phyloP scores from a whole-genome alignment of 768 basidiomycete genomes.

The Psilocybe cyanescens region DNA sequence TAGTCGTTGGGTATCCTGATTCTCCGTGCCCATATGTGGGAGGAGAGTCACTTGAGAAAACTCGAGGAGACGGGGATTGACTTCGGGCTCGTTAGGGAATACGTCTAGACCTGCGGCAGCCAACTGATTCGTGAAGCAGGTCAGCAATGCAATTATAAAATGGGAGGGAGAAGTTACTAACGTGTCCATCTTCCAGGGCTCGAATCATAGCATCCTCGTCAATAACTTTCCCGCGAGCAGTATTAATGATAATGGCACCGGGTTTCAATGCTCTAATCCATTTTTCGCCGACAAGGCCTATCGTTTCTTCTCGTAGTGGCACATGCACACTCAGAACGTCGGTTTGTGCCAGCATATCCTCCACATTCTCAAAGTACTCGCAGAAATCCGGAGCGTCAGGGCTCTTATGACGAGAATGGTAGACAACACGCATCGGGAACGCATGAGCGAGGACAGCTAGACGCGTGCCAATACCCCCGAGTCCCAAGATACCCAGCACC shows the following conservation, averaged over 20 bases:
- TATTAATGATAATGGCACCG: constrained; percentile 82
- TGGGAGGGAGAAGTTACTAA: constrained; percentile 39
- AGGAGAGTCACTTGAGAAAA: constrained; percentile 85
- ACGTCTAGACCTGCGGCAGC: constrained; percentile 85
- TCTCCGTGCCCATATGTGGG: constrained; percentile 93
- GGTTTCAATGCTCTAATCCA: constrained; percentile 80
- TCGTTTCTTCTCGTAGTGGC: constrained; percentile 76
- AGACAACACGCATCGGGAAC: constrained; percentile 90
- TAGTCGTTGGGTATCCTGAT: constrained; percentile 73
- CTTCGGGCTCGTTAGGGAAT: constrained; percentile 81
- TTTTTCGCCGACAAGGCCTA: constrained; percentile 72
- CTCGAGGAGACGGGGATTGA: constrained; percentile 79
- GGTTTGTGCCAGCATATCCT: constrained; percentile 67
- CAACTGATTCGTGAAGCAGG: constrained; percentile 48
- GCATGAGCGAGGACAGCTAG: constrained; percentile 73
- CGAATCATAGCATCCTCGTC: constrained; percentile 87
- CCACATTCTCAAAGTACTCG: constrained; percentile 68
- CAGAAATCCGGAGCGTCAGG: constrained; percentile 70
- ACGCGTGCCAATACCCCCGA: constrained; percentile 77
- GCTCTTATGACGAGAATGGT: constrained; percentile 68
- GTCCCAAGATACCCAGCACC: constrained; percentile 74
- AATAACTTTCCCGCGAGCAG: constrained; percentile 88
- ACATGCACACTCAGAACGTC: constrained; percentile 90
- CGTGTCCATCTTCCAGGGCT: constrained; percentile 87
- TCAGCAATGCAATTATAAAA: constrained; percentile 7